These are phyloP conservation scores for Castanea sativa DNA, from an alignment of 306 rosid genomes.

Conservation along the genomic window DNA sequence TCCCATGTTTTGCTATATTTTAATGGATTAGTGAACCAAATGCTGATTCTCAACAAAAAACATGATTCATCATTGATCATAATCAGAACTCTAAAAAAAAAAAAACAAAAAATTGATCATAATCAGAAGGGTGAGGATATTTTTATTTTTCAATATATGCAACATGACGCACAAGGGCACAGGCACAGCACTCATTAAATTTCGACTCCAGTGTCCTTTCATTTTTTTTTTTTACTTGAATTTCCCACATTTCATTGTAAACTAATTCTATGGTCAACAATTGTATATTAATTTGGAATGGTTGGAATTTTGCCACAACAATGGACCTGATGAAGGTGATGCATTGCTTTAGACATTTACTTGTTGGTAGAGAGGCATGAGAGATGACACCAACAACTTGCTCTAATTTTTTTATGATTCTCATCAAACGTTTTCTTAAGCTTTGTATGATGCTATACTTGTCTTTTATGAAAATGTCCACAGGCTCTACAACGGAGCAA, in stretches of 20 bases:
- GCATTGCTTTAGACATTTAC: not conserved
- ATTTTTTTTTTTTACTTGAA: not conserved
- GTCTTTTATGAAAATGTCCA: too few species aligned
- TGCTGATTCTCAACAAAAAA: not conserved
- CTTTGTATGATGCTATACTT: too few species aligned
- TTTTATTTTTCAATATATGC: too few species aligned
- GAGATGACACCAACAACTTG: not conserved
- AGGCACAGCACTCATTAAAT: too few species aligned
- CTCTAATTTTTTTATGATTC: not conserved
- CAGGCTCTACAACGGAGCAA: too few species aligned
- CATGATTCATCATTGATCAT: not conserved
- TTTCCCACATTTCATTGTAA: slow-evolving; percentile 8
- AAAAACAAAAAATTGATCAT: not conserved
- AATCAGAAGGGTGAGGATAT: too few species aligned
- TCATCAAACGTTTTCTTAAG: not conserved
- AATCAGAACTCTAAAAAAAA: not conserved
- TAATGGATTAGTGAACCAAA: not conserved
- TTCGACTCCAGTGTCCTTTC: not conserved
- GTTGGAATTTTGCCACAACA: not conserved
- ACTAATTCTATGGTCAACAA: not conserved
- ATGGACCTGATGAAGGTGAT: not conserved
- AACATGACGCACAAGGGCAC: not conserved
- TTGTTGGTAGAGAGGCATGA: slow-evolving; percentile 11
- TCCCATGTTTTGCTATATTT: not conserved
- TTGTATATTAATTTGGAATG: not conserved